These are phyloP conservation scores for Meripilus lineatus DNA, from an alignment of 1,284 basidiomycete species.

Conservation along the genomic window DNA sequence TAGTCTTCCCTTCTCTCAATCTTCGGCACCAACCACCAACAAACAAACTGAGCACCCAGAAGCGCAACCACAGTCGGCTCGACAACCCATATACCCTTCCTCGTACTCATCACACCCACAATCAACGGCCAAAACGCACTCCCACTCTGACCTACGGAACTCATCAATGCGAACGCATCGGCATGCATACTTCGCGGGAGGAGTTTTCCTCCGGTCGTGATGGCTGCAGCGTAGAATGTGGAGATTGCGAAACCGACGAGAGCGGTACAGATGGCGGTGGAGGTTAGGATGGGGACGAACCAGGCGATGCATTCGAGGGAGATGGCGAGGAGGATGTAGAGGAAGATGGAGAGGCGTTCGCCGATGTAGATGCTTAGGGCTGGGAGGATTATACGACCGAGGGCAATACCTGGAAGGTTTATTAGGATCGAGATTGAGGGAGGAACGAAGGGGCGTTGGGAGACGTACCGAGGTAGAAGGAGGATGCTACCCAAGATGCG, in stretches of 20 bases:
- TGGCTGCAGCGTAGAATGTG: conserved; percentile 30
- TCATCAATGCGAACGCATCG: conserved; percentile 29
- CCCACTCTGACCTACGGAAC: conserved; percentile 29
- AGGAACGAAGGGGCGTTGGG: background rate
- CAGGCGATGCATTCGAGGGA: conserved; percentile 27
- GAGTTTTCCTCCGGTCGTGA: conserved; percentile 25
- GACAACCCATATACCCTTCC: conserved; percentile 30
- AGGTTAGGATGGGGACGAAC: conserved; percentile 25
- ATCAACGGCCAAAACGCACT: conserved; percentile 31
- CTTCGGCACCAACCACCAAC: conserved; percentile 24
- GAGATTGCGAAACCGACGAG: conserved; percentile 30
- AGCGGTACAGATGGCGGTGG: conserved; percentile 30
- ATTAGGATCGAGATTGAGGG: background rate
- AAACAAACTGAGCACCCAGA: conserved; percentile 23
- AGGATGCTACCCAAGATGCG: conserved; percentile 29
- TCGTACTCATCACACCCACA: conserved; percentile 30
- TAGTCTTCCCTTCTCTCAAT: conserved; percentile 16
- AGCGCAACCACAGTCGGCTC: conserved; percentile 25
- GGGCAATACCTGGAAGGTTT: conserved; percentile 23
- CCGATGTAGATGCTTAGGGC: conserved; percentile 27
- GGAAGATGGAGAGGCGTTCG: conserved; percentile 27
- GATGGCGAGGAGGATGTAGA: conserved; percentile 27
- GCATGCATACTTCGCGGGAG: conserved; percentile 29
- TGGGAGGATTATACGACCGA: conserved; percentile 28
- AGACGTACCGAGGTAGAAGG: conserved; percentile 26